Conservation (phyloP, 2,329 filamentous ascomycete species). For the Colletotrichum tropicale region DNA sequence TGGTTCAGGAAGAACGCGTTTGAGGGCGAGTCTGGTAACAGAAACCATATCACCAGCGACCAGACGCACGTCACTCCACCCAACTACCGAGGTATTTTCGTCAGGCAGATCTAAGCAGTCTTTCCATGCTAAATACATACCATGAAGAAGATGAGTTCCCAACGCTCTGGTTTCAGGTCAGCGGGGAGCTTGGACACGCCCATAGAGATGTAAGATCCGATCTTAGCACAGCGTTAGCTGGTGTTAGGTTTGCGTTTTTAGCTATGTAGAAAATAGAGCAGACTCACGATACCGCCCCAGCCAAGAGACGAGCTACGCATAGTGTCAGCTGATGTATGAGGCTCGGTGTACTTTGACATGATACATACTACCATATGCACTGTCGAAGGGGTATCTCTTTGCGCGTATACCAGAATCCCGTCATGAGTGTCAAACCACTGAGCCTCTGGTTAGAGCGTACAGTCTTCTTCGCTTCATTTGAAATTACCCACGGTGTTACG, state of each 20-base stretch:
- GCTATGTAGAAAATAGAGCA: neutral
- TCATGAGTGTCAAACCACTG: slow-evolving; percentile 3
- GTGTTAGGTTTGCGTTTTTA: neutral
- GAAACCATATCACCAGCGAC: slow-evolving; percentile 31
- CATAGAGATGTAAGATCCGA: slow-evolving; percentile 35
- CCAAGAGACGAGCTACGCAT: slow-evolving; percentile 24
- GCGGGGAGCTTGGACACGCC: slow-evolving; percentile 31
- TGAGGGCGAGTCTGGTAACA: slow-evolving; percentile 35
- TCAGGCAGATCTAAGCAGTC: rapidly evolving
- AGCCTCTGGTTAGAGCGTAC: rapidly evolving
- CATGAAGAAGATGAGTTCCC: slow-evolving; percentile 38
- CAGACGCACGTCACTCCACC: slow-evolving; percentile 36
- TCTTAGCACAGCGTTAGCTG: neutral
- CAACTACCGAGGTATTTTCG: neutral
- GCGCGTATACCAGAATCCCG: slow-evolving; percentile 38
- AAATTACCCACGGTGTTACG: neutral
- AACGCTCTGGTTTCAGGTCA: slow-evolving; percentile 29
- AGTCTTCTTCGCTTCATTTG: rapidly evolving
- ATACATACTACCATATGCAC: slow-evolving; percentile 33
- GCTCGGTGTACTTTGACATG: neutral
- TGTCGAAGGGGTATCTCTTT: slow-evolving; percentile 38
- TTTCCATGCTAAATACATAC: neutral
- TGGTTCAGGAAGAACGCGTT: slow-evolving; percentile 33
- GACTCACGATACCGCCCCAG: slow-evolving; percentile 31
- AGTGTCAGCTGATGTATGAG: neutral